Base-by-base conservation (phyloP, 768 basidiomycete species). In the Cystobasidium ongulense region DNA sequence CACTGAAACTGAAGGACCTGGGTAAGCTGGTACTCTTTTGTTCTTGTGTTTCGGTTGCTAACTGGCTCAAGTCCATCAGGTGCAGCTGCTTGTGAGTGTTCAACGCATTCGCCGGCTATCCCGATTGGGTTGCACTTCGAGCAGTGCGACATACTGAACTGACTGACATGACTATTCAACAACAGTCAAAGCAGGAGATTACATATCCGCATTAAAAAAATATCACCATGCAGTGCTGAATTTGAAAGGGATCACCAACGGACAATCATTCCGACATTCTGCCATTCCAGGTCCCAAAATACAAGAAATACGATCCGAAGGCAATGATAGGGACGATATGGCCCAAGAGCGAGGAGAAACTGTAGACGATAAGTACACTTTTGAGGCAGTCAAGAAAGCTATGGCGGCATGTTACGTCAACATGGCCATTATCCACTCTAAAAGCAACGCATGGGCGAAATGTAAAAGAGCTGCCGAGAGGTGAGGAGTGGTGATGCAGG, bases 1-100 rank as follows among this genome's bases (percentile, higher is more conserved):
- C 66, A 50, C 39, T 68, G 13, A 29, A 43, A 18, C 35, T 23
- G 39, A 68, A 68, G 23, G 66, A 68, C 27, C 66, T 11, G 27
- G 66, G 66, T 68, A 31, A 36, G 66, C 15, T 4, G 18, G 46
- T 18, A 11, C 3, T 50, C 7, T 10, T 38, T 4, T 4, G 57
- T 10, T 15, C 21, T 15, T 8, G 4, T 10, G 13, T 61, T 61
- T n/a, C 57, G 3, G 23, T 25, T 38, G 36, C 41, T 64, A 7
- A 27, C 33, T 46, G 11, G 31, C 63, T 36, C 33, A 43, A 8
- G 35, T 46, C 7, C 43, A 46, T 57, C 43, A 68, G 66, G 66
- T n/a, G 43, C 36, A 25, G 66, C 66, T 31, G 66, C 66, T 29
- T 68, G 66, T 68, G 66, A 68, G 66, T 31, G 17, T 25, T 61